Evolutionary conservation across 2,329 filamentous ascomycete genomes (phyloP).

Genomic region (Calycina herbarum): DNA sequence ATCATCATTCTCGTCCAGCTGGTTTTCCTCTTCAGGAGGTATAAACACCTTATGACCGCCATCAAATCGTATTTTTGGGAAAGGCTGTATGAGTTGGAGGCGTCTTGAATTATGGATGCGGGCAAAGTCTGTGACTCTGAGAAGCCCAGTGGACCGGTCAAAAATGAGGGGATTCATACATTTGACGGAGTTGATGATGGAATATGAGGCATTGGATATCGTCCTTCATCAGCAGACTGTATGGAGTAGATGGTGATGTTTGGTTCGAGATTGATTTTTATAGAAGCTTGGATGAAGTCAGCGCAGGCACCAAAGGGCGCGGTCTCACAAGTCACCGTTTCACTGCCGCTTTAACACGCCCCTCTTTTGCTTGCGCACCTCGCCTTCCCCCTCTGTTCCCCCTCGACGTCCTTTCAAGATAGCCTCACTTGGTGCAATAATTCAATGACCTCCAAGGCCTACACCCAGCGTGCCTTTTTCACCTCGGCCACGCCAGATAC

Average conservation of each 20-base stretch:
- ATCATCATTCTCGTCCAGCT: constrained; percentile 8
- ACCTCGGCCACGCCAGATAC: constrained; percentile 15
- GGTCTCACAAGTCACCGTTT: neutral
- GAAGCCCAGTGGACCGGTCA: constrained; percentile 70
- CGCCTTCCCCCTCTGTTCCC: neutral
- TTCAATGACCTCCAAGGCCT: constrained; percentile 32
- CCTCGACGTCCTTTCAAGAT: neutral
- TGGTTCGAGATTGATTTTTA: too few species aligned
- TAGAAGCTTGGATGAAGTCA: neutral
- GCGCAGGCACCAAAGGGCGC: neutral
- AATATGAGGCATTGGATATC: too few species aligned
- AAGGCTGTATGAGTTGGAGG: constrained; percentile 67
- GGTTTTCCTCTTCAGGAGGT: constrained; percentile 16
- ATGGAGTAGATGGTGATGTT: too few species aligned
- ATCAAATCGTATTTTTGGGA: constrained; percentile 68
- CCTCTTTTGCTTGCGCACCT: neutral
- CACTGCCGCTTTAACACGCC: neutral
- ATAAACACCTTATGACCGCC: constrained; percentile 49
- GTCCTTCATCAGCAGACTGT: too few species aligned
- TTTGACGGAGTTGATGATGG: too few species aligned
- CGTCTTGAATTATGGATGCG: constrained; percentile 65
- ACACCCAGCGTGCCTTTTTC: constrained; percentile 26
- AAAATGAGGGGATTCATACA: constrained; percentile 70
- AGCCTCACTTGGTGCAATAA: neutral
- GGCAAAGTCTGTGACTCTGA: constrained; percentile 64